phyloP scores from a whole-genome alignment of 495 filamentous ascomycete genomes.

The Penicillium samsonianum region DNA sequence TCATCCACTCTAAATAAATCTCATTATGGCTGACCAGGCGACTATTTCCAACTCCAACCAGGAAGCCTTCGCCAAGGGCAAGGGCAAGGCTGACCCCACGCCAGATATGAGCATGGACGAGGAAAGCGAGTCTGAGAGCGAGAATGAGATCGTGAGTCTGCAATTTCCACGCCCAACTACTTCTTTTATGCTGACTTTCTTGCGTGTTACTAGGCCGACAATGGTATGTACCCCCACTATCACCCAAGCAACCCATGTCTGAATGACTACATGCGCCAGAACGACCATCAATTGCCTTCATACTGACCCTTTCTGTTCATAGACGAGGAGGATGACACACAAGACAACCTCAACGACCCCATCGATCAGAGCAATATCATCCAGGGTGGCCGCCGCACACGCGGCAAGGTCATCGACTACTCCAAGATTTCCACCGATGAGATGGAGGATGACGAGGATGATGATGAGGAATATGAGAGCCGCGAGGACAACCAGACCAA shows the following conservation, averaged over 20 bases:
- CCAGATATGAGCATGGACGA: slow-evolving; percentile 67
- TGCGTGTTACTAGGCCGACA: slow-evolving; percentile 41
- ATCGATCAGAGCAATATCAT: slow-evolving; percentile 91
- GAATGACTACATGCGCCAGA: slow-evolving; percentile 11
- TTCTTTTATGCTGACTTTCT: slow-evolving; percentile 5
- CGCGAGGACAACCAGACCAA: slow-evolving; percentile 16
- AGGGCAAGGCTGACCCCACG: slow-evolving; percentile 58
- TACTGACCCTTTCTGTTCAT: slow-evolving; percentile 13
- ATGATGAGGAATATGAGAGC: slow-evolving; percentile 62
- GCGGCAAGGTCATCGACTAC: slow-evolving; percentile 79
- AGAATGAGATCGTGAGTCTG: slow-evolving; percentile 61
- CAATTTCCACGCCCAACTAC: neutral
- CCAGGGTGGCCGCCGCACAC: slow-evolving; percentile 73
- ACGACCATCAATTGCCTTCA: slow-evolving; percentile 3
- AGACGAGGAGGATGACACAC: slow-evolving; percentile 68
- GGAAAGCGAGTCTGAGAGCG: slow-evolving; percentile 66
- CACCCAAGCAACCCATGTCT: slow-evolving; percentile 3
- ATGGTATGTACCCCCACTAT: slow-evolving; percentile 18
- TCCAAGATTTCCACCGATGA: slow-evolving; percentile 71
- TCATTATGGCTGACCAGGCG: slow-evolving; percentile 45
- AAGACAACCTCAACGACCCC: slow-evolving; percentile 77
- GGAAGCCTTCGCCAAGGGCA: slow-evolving; percentile 51
- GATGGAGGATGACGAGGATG: slow-evolving; percentile 76
- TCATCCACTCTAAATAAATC: slow-evolving; percentile 9
- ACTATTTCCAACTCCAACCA: slow-evolving; percentile 38